Evolutionary conservation across 2,329 filamentous ascomycete genomes (phyloP), one percentile per base, ranked within the genome.

Genomic region (Xylaria sp.): DNA sequence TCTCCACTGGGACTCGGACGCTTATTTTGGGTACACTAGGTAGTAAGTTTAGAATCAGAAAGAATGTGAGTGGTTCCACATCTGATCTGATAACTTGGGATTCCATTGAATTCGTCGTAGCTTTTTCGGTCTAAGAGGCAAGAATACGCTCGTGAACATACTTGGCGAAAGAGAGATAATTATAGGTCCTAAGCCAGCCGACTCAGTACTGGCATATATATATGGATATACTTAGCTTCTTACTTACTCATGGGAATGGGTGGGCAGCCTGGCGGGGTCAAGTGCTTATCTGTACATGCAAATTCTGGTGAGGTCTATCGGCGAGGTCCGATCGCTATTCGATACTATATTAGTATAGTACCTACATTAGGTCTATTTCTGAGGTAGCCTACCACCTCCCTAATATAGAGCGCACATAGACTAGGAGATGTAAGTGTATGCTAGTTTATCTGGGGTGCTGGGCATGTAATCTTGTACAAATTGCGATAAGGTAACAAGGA

Each of bases 241-340:
- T 58, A 5, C 4, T 31, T 39, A 1, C 7, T 28, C 9, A 56
- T 18, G 15, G 8, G 41, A 52, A 52, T 33, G 41, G 41, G 41
- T 18, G 8, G 18, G 7, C n/a, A 7, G n/a, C 10, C 23, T 58
- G 43, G 36, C 10, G 51, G 39, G 55, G 39, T 39, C 12, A n/a
- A 10, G 46, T 63, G 15, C 36, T 52, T 65, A 54, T 43, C 31
- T 51, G 23, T 52, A 31, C 41, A 7, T n/a, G 6, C 41, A n/a
- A 8, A 25, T 12, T 8, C 54, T 20, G 39, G 54, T 41, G 33
- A 49, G n/a, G 66, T 61, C 55, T 41, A 57, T 62, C 63, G 67
- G 67, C 59, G 62, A 69, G 58, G 46, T 55, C 67, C 67, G 67
- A 66, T 48, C 39, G 20, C 15, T 58, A 31, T 10, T 46, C 18